Percentiles rank a stretch among this genome's conserved stretches.
Evolutionary conservation across 2,329 filamentous ascomycete genomes (phyloP).

Genomic region (Aspergillus sp.): DNA sequence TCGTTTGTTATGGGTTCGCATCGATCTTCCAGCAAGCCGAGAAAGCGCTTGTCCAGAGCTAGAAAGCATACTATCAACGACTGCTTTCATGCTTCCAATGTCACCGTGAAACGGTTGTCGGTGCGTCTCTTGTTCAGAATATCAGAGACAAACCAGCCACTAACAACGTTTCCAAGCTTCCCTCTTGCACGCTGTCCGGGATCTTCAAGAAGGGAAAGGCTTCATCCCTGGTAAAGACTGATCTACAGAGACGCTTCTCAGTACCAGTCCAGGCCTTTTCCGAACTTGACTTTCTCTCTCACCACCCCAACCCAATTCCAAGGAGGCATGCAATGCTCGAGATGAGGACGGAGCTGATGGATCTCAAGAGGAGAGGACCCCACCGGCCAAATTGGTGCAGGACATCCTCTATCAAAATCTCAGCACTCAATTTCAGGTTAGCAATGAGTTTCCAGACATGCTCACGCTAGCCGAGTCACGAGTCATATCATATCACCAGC

Average conservation of each 20-base stretch:
- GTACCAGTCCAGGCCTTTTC: not conserved
- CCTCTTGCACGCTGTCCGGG: slow-evolving; percentile 20
- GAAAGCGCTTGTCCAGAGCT: slow-evolving; percentile 22
- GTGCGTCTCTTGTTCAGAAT: slow-evolving; percentile 33
- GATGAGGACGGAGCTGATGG: not conserved
- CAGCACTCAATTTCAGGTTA: too few species aligned
- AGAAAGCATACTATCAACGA: slow-evolving; percentile 48
- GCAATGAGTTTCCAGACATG: too few species aligned
- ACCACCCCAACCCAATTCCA: too few species aligned
- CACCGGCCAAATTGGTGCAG: too few species aligned
- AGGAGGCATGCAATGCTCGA: too few species aligned
- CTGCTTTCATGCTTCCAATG: slow-evolving; percentile 56
- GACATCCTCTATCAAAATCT: too few species aligned
- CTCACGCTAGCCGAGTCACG: too few species aligned
- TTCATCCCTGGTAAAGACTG: slow-evolving; percentile 29
- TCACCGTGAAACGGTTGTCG: slow-evolving; percentile 52
- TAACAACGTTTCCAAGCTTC: slow-evolving; percentile 22
- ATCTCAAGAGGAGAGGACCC: not conserved
- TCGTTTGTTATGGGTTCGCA: not conserved
- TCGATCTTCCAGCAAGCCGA: slow-evolving; percentile 7
- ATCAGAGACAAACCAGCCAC: not conserved
- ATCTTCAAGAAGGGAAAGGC: slow-evolving; percentile 38
- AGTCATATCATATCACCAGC: too few species aligned
- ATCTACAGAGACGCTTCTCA: slow-evolving; percentile 7
- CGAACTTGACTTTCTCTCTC: not conserved